Conservation (phyloP, 495 filamentous ascomycete species). For the Hamigera avellanea region DNA sequence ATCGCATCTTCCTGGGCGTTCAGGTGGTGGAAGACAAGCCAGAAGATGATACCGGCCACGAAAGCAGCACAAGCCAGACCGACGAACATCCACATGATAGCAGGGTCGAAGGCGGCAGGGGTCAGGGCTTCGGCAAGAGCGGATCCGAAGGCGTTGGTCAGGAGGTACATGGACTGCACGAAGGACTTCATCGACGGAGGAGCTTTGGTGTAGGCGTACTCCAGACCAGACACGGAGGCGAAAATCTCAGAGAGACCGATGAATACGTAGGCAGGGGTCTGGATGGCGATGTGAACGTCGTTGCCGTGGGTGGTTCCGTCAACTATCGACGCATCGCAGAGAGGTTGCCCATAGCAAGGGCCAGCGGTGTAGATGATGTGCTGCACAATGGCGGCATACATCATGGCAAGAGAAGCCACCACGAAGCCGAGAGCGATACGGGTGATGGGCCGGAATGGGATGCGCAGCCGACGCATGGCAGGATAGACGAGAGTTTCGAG, state of each 20-base stretch:
- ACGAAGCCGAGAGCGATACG: slow-evolving; percentile 66
- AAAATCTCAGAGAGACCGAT: slow-evolving; percentile 67
- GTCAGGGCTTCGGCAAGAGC: slow-evolving; percentile 63
- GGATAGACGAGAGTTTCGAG: slow-evolving; percentile 61
- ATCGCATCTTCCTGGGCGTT: slow-evolving; percentile 35
- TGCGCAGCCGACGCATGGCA: slow-evolving; percentile 45
- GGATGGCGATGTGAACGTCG: slow-evolving; percentile 53
- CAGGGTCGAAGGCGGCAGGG: slow-evolving; percentile 56
- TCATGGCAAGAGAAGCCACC: slow-evolving; percentile 51
- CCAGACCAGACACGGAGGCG: slow-evolving; percentile 55
- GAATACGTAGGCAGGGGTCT: slow-evolving; percentile 58
- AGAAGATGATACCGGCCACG: slow-evolving; percentile 34
- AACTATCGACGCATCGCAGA: slow-evolving; percentile 19
- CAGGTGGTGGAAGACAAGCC: slow-evolving; percentile 25
- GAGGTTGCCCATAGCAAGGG: slow-evolving; percentile 34
- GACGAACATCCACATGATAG: slow-evolving; percentile 58
- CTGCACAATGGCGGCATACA: slow-evolving; percentile 58
- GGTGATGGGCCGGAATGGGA: slow-evolving; percentile 59
- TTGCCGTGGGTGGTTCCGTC: slow-evolving; percentile 27
- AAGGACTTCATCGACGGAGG: slow-evolving; percentile 76
- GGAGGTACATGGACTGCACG: slow-evolving; percentile 61
- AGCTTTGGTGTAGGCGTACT: slow-evolving; percentile 78
- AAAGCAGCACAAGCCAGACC: slow-evolving; percentile 41
- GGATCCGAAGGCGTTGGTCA: slow-evolving; percentile 60
- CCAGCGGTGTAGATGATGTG: slow-evolving; percentile 54